These are phyloP conservation scores for Petunia hybrid DNA, from an alignment of 305 asterid genomes.

Conservation along the genomic window DNA sequence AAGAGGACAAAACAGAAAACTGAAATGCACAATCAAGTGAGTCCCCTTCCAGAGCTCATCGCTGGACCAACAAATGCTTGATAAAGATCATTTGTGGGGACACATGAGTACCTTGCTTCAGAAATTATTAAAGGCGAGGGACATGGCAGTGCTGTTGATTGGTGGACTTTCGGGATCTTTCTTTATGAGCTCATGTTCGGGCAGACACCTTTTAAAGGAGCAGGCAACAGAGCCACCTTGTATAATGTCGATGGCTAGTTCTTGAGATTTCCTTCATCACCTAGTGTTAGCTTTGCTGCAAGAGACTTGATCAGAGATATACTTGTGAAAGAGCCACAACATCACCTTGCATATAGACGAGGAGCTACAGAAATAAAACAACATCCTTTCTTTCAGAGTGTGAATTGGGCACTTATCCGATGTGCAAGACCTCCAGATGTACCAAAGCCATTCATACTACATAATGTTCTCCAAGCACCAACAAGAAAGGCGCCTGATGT, in stretches of 20 bases:
- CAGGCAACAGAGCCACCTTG: slow-evolving; percentile 68
- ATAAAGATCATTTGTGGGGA: slow-evolving; percentile 81
- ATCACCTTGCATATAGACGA: slow-evolving; percentile 72
- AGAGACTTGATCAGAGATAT: slow-evolving; percentile 72
- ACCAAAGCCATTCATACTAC: slow-evolving; percentile 50
- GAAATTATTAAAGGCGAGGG: slow-evolving; percentile 83
- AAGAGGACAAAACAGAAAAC: slow-evolving; percentile 39
- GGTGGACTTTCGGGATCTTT: slow-evolving; percentile 84
- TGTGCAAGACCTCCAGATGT: slow-evolving; percentile 82
- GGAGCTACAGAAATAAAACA: slow-evolving; percentile 83
- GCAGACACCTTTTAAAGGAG: slow-evolving; percentile 70
- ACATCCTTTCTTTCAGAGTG: slow-evolving; percentile 81
- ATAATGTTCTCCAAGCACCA: slow-evolving; percentile 30
- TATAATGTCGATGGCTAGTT: slow-evolving; percentile 81
- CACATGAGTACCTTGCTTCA: slow-evolving; percentile 76
- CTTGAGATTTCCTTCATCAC: slow-evolving; percentile 66
- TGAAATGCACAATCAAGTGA: slow-evolving; percentile 53
- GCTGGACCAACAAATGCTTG: slow-evolving; percentile 81
- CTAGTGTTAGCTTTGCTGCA: slow-evolving; percentile 76
- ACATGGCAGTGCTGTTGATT: slow-evolving; percentile 83
- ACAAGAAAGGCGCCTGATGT: slow-evolving; percentile 46
- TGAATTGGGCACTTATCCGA: slow-evolving; percentile 80
- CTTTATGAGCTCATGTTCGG: slow-evolving; percentile 76
- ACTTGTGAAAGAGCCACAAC: slow-evolving; percentile 84
- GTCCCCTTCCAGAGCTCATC: slow-evolving; percentile 65